These are phyloP conservation scores for Puccinia brachypodii DNA, from an alignment of 1,284 basidiomycete species.

Conservation along the genomic window DNA sequence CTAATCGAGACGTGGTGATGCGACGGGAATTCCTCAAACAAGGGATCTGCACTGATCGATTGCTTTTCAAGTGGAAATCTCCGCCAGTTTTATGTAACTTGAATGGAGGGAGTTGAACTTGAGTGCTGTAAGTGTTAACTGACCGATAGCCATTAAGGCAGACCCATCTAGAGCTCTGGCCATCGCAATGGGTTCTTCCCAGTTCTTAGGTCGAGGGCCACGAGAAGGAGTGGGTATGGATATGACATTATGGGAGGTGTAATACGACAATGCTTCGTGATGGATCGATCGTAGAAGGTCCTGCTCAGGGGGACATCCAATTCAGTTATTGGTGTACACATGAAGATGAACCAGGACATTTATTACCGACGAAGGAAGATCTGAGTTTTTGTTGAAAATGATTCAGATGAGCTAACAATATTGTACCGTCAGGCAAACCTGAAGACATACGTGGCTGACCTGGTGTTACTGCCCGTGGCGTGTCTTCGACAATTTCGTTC, in stretches of 20 bases:
- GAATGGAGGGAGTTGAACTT: neutral
- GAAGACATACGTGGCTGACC: neutral
- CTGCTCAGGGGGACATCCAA: neutral
- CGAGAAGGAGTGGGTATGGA: neutral
- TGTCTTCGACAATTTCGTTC: neutral
- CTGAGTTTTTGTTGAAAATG: neutral
- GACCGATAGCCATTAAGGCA: slow-evolving; percentile 28
- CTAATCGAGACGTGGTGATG: neutral
- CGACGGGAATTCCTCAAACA: neutral
- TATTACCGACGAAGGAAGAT: slow-evolving; percentile 26
- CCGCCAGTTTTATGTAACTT: neutral
- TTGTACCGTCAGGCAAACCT: neutral
- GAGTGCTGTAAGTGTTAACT: neutral
- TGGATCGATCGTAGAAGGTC: slow-evolving; percentile 29
- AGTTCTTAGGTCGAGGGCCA: neutral
- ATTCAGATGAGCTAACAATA: neutral
- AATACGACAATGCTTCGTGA: slow-evolving; percentile 7
- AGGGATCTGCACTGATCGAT: neutral
- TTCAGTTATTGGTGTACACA: neutral
- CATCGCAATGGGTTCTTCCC: slow-evolving; percentile 34
- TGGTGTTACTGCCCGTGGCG: slow-evolving; percentile 2
- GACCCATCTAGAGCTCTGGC: slow-evolving; percentile 22
- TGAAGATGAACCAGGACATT: neutral
- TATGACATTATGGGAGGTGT: slow-evolving; percentile 16
- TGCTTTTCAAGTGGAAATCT: neutral